Conservation (phyloP, 805 yeast genomes). For the Barnettozyma vustinii region DNA sequence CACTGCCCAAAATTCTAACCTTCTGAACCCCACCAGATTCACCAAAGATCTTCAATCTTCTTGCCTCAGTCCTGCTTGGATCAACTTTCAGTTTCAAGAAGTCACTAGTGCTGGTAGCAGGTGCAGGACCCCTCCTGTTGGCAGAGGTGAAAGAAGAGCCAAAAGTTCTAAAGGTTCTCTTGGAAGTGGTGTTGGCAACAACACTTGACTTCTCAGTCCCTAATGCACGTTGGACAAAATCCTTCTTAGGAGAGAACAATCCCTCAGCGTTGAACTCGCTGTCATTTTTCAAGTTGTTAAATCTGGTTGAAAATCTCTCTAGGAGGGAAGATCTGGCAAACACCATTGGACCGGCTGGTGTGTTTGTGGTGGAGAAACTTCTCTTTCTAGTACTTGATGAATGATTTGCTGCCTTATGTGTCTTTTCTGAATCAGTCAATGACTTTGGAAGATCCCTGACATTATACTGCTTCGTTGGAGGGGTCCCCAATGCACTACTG, state of each 20-base stretch:
- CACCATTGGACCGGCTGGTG: constrained; percentile 17
- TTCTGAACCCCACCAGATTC: constrained; percentile 23
- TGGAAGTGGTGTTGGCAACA: neutral
- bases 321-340: constrained; percentile 26
- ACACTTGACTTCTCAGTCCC: constrained; percentile 13
- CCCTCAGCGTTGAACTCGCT: constrained; percentile 29
- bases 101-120: constrained; percentile 11
- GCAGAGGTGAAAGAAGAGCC: constrained; percentile 1
- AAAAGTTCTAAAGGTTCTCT: constrained; percentile 7
- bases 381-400: constrained; percentile 18
- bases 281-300: constrained; percentile 23
- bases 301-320: constrained; percentile 32
- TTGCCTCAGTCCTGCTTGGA: constrained; percentile 37
- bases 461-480: constrained; percentile 26
- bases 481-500: constrained; percentile 28
- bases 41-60: constrained; percentile 34
- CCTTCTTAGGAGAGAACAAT: constrained; percentile 31
- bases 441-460: constrained; percentile 34
- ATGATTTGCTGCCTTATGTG: constrained; percentile 12
- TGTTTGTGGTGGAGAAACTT: constrained; percentile 19
- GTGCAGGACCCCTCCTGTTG: constrained; percentile 2
- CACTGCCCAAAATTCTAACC: constrained; percentile 23
- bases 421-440: constrained; percentile 28
- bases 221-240: constrained; percentile 17
- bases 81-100: constrained; percentile 33